phyloP scores from a whole-genome alignment of 371 early-diverging fungal genomes.

The Dinochytrium kinnereticum region DNA sequence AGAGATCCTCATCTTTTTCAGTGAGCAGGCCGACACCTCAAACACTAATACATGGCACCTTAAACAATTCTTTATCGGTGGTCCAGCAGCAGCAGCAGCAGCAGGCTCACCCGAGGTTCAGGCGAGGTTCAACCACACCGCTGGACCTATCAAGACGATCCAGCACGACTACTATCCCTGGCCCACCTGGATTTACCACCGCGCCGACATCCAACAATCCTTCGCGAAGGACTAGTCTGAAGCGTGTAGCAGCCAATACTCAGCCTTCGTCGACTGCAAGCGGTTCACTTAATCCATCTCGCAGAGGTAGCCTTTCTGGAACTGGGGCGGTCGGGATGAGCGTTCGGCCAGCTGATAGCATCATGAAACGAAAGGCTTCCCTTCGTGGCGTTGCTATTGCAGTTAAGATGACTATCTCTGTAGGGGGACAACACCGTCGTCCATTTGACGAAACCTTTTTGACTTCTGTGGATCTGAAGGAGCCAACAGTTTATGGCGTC shows the following conservation, averaged over 20 bases:
- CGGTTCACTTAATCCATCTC: background rate
- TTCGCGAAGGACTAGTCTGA: background rate
- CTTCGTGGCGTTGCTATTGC: constrained; percentile 4
- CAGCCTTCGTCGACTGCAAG: background rate
- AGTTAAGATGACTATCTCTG: background rate
- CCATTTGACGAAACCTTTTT: constrained; percentile 13
- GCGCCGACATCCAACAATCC: background rate
- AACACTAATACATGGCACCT: background rate
- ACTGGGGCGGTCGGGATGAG: too few species aligned
- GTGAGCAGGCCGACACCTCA: background rate
- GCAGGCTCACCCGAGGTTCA: background rate
- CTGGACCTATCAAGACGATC: background rate
- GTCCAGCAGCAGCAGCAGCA: background rate
- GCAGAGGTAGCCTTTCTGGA: background rate
- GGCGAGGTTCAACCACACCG: background rate
- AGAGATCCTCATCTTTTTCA: background rate
- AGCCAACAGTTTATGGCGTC: background rate
- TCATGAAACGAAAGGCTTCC: background rate
- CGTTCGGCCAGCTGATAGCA: too few species aligned
- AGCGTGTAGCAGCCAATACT: background rate
- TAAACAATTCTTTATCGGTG: background rate
- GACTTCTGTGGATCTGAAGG: constrained; percentile 2
- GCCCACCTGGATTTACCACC: background rate
- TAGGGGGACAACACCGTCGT: background rate
- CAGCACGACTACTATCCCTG: background rate